Conservation (phyloP, 371 early-diverging fungal species). For the Syncephalastrum sp. region DNA sequence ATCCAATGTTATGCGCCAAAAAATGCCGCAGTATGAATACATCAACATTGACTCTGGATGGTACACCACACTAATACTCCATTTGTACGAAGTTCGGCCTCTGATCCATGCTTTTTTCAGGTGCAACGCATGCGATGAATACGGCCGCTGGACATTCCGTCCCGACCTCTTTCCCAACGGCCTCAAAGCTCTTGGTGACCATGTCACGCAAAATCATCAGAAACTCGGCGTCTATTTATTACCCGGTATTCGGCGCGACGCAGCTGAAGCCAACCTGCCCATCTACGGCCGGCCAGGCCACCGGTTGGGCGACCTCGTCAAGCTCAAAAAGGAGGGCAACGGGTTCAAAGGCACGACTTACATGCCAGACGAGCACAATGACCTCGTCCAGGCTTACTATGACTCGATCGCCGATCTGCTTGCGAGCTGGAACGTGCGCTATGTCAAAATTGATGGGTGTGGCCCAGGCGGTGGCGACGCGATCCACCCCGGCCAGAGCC, state of each 20-base stretch:
- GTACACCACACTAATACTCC: constrained; percentile 13
- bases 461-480: constrained; percentile 41
- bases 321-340: constrained; percentile 32
- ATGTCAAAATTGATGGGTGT: constrained; percentile 45
- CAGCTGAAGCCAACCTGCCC: constrained; percentile 14
- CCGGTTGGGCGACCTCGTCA: constrained; percentile 22
- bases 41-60: constrained; percentile 51
- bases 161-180: constrained; percentile 41
- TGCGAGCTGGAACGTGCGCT: constrained; percentile 36
- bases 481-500: constrained; percentile 27
- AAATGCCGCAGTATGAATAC: constrained; percentile 42
- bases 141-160: constrained; percentile 39
- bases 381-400: constrained; percentile 30
- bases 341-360: constrained; percentile 40
- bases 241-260: constrained; percentile 45
- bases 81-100: not conserved
- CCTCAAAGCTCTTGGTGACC: constrained; percentile 22
- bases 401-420: constrained; percentile 38
- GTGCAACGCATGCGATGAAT: constrained; percentile 39
- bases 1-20: constrained; percentile 36
- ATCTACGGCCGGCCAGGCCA: constrained; percentile 22
- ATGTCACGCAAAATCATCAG: constrained; percentile 36
- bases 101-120: constrained; percentile 10
- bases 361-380: constrained; percentile 39
- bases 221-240: constrained; percentile 41